Evolutionary conservation across 2,329 filamentous ascomycete genomes (phyloP).

Genomic region (Arthrobotrys iridis): DNA sequence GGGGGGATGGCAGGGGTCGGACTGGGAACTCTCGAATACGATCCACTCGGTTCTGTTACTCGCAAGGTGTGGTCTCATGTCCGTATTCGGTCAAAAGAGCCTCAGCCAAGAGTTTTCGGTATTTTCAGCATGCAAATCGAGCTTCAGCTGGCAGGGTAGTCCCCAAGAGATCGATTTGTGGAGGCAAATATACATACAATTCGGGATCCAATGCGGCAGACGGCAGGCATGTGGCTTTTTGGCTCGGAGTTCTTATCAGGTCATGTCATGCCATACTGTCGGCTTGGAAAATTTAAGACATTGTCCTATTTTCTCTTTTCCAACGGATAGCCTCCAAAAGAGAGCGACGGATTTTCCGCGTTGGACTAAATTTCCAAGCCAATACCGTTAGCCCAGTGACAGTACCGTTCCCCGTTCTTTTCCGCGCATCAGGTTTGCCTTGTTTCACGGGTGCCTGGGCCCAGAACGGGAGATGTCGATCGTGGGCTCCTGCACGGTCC

Average conservation of each 20-base stretch:
- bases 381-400: too few relatives aligned
- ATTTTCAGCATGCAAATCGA: neutral
- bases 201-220: conserved; percentile 3
- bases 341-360: too few relatives aligned
- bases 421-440: conserved; percentile 41
- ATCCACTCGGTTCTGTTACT: neutral
- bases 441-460: conserved; percentile 45
- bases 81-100: neutral
- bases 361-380: conserved; percentile 11
- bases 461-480: conserved; percentile 7
- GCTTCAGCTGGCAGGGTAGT: conserved; percentile 5
- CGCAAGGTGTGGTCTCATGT: neutral
- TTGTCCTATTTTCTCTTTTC: neutral
- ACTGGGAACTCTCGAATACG: neutral
- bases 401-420: neutral
- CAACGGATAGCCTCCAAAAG: neutral
- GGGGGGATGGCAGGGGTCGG: neutral
- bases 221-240: neutral
- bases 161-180: neutral
- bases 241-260: neutral
- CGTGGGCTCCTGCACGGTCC: conserved; percentile 33
- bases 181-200: conserved; percentile 13
- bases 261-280: neutral
- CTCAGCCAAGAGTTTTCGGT: neutral
- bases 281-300: neutral